Conservation (phyloP, 2,329 filamentous ascomycete genomes). For the Stagonosporopsis rhizophila region DNA sequence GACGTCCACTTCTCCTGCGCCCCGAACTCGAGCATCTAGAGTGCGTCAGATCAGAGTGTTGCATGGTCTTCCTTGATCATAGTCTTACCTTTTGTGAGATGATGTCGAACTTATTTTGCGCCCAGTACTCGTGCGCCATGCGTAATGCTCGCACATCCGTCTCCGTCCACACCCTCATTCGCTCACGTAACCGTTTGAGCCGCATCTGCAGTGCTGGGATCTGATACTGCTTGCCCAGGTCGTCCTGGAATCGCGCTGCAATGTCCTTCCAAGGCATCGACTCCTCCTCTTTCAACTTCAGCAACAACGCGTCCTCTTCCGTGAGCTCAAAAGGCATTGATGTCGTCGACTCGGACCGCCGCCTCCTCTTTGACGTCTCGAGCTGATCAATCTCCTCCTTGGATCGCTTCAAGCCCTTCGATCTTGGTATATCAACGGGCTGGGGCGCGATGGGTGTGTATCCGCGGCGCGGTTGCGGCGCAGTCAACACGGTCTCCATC, state of each 20-base stretch:
- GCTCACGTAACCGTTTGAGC: slow-evolving; percentile 59
- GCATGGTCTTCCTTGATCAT: too few relatives aligned
- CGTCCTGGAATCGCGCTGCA: slow-evolving; percentile 57
- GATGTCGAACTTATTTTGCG: slow-evolving; percentile 62
- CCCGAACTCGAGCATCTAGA: slow-evolving; percentile 60
- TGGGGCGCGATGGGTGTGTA: slow-evolving; percentile 56
- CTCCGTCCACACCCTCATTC: slow-evolving; percentile 61
- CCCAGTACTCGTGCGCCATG: slow-evolving; percentile 61
- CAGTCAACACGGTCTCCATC: slow-evolving; percentile 11
- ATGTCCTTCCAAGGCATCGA: slow-evolving; percentile 63
- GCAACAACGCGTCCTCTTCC: slow-evolving; percentile 59
- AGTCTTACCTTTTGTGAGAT: slow-evolving; percentile 57
- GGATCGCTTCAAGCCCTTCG: slow-evolving; percentile 45
- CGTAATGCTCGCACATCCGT: slow-evolving; percentile 57
- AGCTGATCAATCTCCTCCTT: slow-evolving; percentile 46
- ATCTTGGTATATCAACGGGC: slow-evolving; percentile 43
- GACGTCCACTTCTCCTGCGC: slow-evolving; percentile 60
- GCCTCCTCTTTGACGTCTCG: slow-evolving; percentile 50
- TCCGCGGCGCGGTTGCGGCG: slow-evolving; percentile 51
- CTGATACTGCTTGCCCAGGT: slow-evolving; percentile 58
- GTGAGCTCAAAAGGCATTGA: slow-evolving; percentile 52
- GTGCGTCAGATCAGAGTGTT: slow-evolving; percentile 13
- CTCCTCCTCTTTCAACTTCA: slow-evolving; percentile 61
- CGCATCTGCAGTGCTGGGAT: slow-evolving; percentile 64
- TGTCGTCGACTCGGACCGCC: slow-evolving; percentile 48